A percentile compares a stretch with the other conserved stretches of the same genome.
Conservation (phyloP, 2,329 filamentous ascomycete genomes). For the Sclerotinia subarctica region DNA sequence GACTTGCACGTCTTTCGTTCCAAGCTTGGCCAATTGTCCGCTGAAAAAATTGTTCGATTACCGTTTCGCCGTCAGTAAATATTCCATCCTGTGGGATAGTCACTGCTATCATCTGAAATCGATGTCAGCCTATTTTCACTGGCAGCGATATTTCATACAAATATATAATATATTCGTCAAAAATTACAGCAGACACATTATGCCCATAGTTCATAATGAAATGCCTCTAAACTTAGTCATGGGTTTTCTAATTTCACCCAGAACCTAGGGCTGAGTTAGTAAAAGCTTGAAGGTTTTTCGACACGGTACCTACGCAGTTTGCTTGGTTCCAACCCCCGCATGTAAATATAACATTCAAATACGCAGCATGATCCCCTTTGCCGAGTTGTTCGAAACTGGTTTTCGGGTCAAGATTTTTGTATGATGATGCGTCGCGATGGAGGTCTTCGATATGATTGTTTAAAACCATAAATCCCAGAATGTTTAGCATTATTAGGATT, state of each 20-base stretch:
- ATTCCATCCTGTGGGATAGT: conserved; percentile 11
- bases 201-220: conserved; percentile 30
- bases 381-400: conserved; percentile 23
- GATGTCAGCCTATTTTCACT: neutral
- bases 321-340: conserved; percentile 46
- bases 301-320: conserved; percentile 40
- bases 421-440: conserved; percentile 7
- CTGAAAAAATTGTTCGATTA: conserved; percentile 41
- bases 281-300: neutral
- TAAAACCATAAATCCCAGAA: conserved; percentile 34
- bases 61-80: conserved; percentile 15
- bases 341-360: conserved; percentile 45
- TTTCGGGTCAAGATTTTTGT: conserved; percentile 21
- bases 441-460: conserved; percentile 17
- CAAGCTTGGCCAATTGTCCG: conserved; percentile 36
- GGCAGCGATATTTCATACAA: conserved; percentile 35
- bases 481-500: conserved; percentile 48
- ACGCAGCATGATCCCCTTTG: conserved; percentile 37
- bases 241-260: conserved; percentile 24
- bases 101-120: conserved; percentile 31
- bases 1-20: conserved; percentile 27
- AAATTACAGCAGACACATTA: conserved; percentile 40
- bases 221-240: conserved; percentile 32
- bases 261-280: conserved; percentile 42
- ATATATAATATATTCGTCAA: conserved; percentile 43